phyloP scores from a whole-genome alignment of 2,329 filamentous ascomycete species.

The Aspergillus luchuensis region DNA sequence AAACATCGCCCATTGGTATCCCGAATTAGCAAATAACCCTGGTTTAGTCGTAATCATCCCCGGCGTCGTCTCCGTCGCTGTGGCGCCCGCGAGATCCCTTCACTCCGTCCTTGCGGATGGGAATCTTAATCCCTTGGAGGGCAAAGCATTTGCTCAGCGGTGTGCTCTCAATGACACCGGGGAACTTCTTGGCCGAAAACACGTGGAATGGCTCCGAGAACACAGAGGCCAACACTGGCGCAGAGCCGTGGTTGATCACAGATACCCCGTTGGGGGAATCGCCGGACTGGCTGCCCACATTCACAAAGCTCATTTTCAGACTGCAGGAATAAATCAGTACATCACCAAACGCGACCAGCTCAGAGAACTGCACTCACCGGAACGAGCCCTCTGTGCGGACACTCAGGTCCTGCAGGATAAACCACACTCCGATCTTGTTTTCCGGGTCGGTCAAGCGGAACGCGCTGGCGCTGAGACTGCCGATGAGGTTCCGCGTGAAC shows the following conservation, averaged over 20 bases:
- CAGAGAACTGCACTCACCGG: slow-evolving; percentile 58
- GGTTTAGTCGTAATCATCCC: slow-evolving; percentile 34
- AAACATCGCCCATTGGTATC: slow-evolving; percentile 3
- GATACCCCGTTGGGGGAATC: slow-evolving; percentile 44
- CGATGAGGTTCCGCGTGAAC: slow-evolving; percentile 94
- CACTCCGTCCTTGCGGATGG: slow-evolving; percentile 82
- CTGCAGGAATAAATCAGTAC: slow-evolving; percentile 37
- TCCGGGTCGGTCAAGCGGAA: slow-evolving; percentile 77
- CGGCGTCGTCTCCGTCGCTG: slow-evolving; percentile 37
- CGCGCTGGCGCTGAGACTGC: slow-evolving; percentile 84
- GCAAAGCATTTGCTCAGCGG: slow-evolving; percentile 90
- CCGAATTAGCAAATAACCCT: slow-evolving; percentile 2
- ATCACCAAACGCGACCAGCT: not conserved
- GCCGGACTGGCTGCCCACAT: slow-evolving; percentile 64
- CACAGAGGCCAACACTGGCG: slow-evolving; percentile 78
- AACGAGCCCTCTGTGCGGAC: slow-evolving; percentile 91
- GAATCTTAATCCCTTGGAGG: slow-evolving; percentile 92
- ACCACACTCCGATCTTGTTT: slow-evolving; percentile 89
- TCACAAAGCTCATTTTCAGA: slow-evolving; percentile 76
- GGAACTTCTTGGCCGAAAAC: slow-evolving; percentile 97
- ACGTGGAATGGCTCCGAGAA: slow-evolving; percentile 92
- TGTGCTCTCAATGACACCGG: slow-evolving; percentile 93
- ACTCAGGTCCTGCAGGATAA: slow-evolving; percentile 91
- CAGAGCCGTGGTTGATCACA: slow-evolving; percentile 70
- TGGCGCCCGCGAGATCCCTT: slow-evolving; percentile 44